Evolutionary conservation across 192 early-diverging fungal genomes (phyloP), one percentile per base, ranked within the genome.

Genomic region (Fimicolochytrium jonesii): DNA sequence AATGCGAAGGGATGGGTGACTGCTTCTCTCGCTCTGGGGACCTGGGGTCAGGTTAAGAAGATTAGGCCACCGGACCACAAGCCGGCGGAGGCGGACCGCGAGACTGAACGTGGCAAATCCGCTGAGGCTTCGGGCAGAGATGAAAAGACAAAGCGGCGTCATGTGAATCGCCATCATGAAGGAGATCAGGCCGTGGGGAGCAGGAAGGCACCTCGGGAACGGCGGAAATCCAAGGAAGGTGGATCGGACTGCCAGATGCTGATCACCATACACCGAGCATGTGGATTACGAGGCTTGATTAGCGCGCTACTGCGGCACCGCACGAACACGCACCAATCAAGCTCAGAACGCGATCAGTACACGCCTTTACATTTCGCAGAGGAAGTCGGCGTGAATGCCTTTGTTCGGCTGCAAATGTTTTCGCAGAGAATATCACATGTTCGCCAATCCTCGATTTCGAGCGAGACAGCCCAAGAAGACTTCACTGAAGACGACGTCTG

Each of bases 1-100:
- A 43, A 44, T 30, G 34, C 61, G 26, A 73, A 69, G 46, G 76
- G 76, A 22, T 77, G 71, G 76, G 53, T 74, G 13, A 67, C 26
- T 4, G 60, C 59, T n/a, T 65, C 58, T 37, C 18, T 77, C 44
- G 59, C 66, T 3, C 25, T 74, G n/a, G 76, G 76, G 6, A 71
- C 62, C n/a, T 73, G 70, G 70, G 29, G 44, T 7, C 68, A 77
- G 46, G 47, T 72, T 25, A 51, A 45, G 10, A 48, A 55, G 30
- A 31, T 64, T n/a, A n/a, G n/a, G n/a, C n/a, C n/a, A n/a, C n/a
- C n/a, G n/a, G n/a, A n/a, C n/a, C n/a, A n/a, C n/a, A n/a, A n/a
- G n/a, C n/a, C n/a, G n/a, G n/a, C n/a, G n/a, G n/a, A n/a, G 41
- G 41, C 15, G 1, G 41, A 42, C 41, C 15, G 41, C 20, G 41